phyloP scores from a whole-genome alignment of 2,329 filamentous ascomycete genomes.

The Xylaria sp. region DNA sequence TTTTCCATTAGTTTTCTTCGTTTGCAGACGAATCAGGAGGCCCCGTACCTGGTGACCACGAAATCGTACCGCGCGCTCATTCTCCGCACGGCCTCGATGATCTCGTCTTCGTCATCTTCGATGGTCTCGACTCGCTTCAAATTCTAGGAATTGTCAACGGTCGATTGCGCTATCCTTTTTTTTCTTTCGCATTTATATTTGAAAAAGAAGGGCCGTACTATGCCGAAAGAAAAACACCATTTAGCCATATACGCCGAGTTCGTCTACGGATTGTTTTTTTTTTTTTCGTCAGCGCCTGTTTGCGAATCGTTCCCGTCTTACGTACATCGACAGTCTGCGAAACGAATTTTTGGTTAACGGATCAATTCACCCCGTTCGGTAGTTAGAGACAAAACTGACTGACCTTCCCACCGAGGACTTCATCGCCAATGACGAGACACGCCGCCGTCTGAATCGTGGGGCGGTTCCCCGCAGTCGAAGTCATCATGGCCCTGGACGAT shows the following conservation, averaged over 20 bases:
- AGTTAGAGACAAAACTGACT: constrained; percentile 20
- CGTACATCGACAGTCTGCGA: constrained; percentile 29
- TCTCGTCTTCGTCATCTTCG: constrained; percentile 84
- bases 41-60: constrained; percentile 69
- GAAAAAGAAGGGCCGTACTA: constrained; percentile 38
- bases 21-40: neutral
- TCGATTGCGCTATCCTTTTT: too few relatives aligned
- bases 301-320: constrained; percentile 11
- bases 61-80: constrained; percentile 92
- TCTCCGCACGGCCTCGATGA: constrained; percentile 76
- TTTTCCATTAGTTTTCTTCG: neutral
- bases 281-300: constrained; percentile 12
- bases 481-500: constrained; percentile 42
- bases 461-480: constrained; percentile 44
- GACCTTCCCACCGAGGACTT: constrained; percentile 92
- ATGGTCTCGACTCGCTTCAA: constrained; percentile 90
- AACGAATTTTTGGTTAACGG: neutral
- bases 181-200: neutral
- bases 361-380: neutral
- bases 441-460: constrained; percentile 81
- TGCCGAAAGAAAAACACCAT: constrained; percentile 58
- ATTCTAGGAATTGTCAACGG: constrained; percentile 38
- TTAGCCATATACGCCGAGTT: constrained; percentile 61
- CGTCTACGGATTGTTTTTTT: constrained; percentile 39
- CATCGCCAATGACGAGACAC: constrained; percentile 94